Base-by-base conservation (phyloP, 371 early-diverging fungal species). In the Coemansia sp. region DNA sequence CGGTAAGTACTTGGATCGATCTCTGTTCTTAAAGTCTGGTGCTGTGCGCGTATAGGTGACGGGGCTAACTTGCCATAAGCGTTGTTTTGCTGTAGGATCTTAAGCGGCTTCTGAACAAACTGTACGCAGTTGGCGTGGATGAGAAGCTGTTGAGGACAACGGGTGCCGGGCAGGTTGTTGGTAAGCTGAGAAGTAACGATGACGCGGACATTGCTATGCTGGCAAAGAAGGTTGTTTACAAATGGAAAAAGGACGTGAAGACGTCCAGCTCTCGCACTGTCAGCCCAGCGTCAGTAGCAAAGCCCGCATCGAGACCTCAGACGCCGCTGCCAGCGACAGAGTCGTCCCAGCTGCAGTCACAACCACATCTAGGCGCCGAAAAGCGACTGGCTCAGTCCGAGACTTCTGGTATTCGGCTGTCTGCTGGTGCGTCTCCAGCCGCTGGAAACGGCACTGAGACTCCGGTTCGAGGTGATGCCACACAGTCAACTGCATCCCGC, bases 191-290 rank as follows among this genome's bases (percentile, higher is more conserved):
- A 19, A 87, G 86, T 57, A 83, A 88, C 58, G 74, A 81, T 7
- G 83, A 87, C 57, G 78, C 80, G 2, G 82, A 81, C 4, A 85
- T 93, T 17, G 85, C 87, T 0, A 80, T 73, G 46, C 65, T 82
- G 59, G 88, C 92, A 2, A 91, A 89, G 67, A 86, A 81, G 26
- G 81, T 92, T 44, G 89, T 94, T 1, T 81, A 82, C 62, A 89
- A 89, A 56, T 95, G 96, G 96, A 92, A 93, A 76, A 76, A 83
- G 60, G 89, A 90, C 61, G 87, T 92, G 5, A 73, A 79, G 61
- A 71, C 73, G 9, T 78, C 73, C 75, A 59, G 63, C 51, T 58
- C 70, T 2, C 63, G 64, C 41, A 49, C 61, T 2, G 49, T 21
- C n/a, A 49, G 68, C 57, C 23, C 73, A 2, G 21, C 65, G 4